Base-by-base conservation (phyloP, 257 asterid species). In the Plantago ovata region DNA sequence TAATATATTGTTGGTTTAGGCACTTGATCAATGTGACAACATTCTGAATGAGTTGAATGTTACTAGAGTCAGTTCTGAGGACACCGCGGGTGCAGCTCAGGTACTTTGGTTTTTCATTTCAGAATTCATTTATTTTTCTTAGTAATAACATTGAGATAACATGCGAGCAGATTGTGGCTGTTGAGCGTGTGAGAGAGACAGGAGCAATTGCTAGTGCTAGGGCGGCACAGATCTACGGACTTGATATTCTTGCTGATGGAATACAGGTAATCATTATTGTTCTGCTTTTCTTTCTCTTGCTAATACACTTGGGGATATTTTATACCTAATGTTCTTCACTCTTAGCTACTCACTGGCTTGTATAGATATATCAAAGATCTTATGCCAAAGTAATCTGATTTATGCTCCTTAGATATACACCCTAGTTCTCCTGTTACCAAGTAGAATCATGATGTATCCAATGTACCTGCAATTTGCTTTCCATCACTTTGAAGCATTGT, bases 51-150 rank as follows among this genome's bases (percentile, higher is more conserved):
- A 79, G 76, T 69, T 84, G 60, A 87, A 75, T 40, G 79, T 89
- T 38, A 67, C 74, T 38, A 79, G 79, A 76, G 73, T 79, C 61
- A 67, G 62, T 58, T 71, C 89, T 33, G 81, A 56, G 40, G 96
- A 93, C 75, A 82, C 94, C 61, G 96, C 96, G 45, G 82, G 88
- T 33, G 88, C 99, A 11, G 97, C 99, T 61, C 90, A 78, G 98
- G 98, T 92, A 80, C 57, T 60, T 15, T 20, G 57, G 20, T 51
- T 33, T n/a, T 44, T 36, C 21, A 46, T 61, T 63, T 47, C 9
- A 63, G 20, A n/a, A 44, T n/a, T 55, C 19, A 44, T 56, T 9
- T 24, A 38, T 9, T 38, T 32, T 47, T 65, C 46, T 42, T 24
- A 15, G 32, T 36, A 41, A 53, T 24, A 24, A 24, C 32, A 58